Evolutionary conservation across 2,329 filamentous ascomycete species (phyloP).

Genomic region (Leptographium galeiforme): DNA sequence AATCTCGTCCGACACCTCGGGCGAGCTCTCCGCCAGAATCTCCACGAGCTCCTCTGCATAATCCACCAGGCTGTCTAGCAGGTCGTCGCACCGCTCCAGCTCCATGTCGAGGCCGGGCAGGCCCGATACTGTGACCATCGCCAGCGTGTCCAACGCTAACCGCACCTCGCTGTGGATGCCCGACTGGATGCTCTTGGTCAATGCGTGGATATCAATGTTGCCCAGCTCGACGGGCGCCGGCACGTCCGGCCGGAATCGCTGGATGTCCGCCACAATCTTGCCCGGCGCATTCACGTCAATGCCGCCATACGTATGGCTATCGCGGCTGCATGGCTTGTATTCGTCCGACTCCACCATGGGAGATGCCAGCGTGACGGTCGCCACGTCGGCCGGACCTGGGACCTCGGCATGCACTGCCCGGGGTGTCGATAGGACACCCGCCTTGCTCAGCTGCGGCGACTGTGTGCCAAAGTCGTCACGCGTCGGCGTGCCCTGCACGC

Average conservation of each 20-base stretch:
- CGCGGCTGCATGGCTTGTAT: constrained; percentile 41
- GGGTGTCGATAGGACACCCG: constrained; percentile 19
- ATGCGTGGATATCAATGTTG: constrained; percentile 75
- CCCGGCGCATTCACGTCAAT: constrained; percentile 53
- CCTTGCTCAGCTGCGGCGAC: constrained; percentile 30
- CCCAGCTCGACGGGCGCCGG: constrained; percentile 68
- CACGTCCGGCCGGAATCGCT: constrained; percentile 57
- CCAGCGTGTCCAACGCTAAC: constrained; percentile 73
- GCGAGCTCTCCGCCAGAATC: constrained; percentile 67
- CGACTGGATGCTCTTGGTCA: constrained; percentile 80
- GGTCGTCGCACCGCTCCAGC: constrained; percentile 67
- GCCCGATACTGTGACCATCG: constrained; percentile 50
- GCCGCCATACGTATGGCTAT: constrained; percentile 53
- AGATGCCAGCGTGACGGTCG: constrained; percentile 19
- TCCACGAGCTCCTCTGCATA: constrained; percentile 85
- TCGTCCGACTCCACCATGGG: constrained; percentile 34
- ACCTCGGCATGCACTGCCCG: constrained; percentile 17
- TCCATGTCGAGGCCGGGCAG: constrained; percentile 51
- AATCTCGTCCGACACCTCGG: constrained; percentile 77
- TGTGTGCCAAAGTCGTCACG: constrained; percentile 27
- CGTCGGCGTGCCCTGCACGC: constrained; percentile 29
- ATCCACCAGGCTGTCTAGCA: constrained; percentile 78
- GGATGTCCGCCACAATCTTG: constrained; percentile 52
- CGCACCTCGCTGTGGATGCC: constrained; percentile 85
- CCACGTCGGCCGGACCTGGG: constrained; percentile 13